Evolutionary conservation across 768 basidiomycete genomes (phyloP), one percentile per base, ranked within the genome.

Genomic region (Sarcomyxa edulis): DNA sequence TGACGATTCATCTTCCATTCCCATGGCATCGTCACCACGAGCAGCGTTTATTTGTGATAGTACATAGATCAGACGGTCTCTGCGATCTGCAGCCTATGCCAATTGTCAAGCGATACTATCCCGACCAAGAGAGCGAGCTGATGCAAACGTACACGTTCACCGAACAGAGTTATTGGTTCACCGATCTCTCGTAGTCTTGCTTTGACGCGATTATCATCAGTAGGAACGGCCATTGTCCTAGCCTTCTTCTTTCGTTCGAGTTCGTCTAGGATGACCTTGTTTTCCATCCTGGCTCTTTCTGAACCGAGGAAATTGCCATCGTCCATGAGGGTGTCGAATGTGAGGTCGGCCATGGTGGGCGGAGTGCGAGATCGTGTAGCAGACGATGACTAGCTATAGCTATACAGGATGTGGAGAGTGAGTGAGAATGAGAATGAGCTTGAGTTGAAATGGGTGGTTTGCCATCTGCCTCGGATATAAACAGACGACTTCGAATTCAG

Each of bases 221-320:
- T 99, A 6, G 96, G 96, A 7, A 98, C 92, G 6, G 94, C 96
- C 64, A 97, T 77, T 43, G 72, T 83, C 47, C 96, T 75, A 9
- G 94, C 86, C 52, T 91, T 85, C 71, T 96, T 96, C 74, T 95
- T 96, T 48, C 94, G 77, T 56, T 99, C 96, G n/a, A 99, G 79
- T 61, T 96, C 93, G 55, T 91, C 88, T 32, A 98, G 71, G 37
- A 98, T 79, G 47, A 84, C 84, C 53, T 85, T 81, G 66, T 92
- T 90, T 59, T 89, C 87, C 36, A 80, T 56, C 49, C 78, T 71
- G 40, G 85, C 87, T 28, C 86, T 66, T 47, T 90, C 86, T 8
- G 84, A 73, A 43, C 82, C 80, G 15, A 77, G 54, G 51, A 84
- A 85, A 55, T 78, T 79, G 7, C 80, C 83, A 71, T 89, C 87